phyloP scores from a whole-genome alignment of 2,329 filamentous ascomycete species.

The Cryphonectria naterciae region DNA sequence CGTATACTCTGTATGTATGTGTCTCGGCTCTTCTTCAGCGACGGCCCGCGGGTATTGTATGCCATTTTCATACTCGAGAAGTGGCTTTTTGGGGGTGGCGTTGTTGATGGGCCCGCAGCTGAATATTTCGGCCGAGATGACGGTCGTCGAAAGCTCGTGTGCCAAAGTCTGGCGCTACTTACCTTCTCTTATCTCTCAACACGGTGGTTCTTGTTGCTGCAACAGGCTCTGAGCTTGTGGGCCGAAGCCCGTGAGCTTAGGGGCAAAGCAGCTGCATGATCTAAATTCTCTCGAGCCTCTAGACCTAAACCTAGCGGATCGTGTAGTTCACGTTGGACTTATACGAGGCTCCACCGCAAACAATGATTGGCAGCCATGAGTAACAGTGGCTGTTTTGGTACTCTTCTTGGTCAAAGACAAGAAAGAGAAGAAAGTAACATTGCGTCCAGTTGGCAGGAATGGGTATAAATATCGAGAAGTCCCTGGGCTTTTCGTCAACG shows the following conservation, averaged over 20 bases:
- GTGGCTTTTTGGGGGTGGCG: not conserved
- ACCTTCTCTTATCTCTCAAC: not conserved
- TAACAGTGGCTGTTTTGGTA: not conserved
- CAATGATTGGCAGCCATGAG: slow-evolving; percentile 2
- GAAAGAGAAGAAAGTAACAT: not conserved
- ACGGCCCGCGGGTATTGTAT: too few relatives aligned
- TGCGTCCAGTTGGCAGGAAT: not conserved
- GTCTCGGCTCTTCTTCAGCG: not conserved
- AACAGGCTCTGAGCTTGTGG: slow-evolving; percentile 9
- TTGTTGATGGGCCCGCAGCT: not conserved
- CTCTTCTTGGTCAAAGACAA: not conserved
- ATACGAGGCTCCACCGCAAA: slow-evolving; percentile 6
- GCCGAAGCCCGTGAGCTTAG: slow-evolving; percentile 7
- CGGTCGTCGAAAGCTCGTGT: not conserved
- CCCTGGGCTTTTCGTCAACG: not conserved
- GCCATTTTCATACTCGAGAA: not conserved
- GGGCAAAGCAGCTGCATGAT: slow-evolving; percentile 20
- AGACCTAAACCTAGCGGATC: slow-evolving; percentile 4
- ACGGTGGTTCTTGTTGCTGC: slow-evolving; percentile 8
- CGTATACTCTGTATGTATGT: not conserved
- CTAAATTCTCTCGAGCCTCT: slow-evolving; percentile 9
- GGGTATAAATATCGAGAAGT: slow-evolving; percentile 4
- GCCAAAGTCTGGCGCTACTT: not conserved
- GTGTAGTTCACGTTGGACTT: slow-evolving; percentile 4
- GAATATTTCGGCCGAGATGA: not conserved